Conservation (phyloP, 2,329 filamentous ascomycete species). For the Elsinoe fawcettii region DNA sequence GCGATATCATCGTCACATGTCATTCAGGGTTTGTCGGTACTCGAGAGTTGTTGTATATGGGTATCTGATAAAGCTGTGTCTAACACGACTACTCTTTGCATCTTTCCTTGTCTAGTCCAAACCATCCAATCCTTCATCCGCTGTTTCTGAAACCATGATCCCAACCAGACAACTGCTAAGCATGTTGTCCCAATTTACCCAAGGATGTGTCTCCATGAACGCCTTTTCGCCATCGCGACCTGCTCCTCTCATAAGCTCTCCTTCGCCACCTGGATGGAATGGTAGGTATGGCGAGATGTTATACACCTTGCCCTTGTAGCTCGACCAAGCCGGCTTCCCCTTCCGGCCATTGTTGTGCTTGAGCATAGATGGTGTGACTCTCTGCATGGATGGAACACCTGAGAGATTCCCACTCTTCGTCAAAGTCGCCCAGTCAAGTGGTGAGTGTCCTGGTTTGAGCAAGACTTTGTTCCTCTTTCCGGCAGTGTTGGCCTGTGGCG, state of each 20-base stretch:
- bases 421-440: conserved; percentile 89
- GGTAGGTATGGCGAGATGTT: conserved; percentile 84
- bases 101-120: conserved; percentile 46
- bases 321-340: conserved; percentile 84
- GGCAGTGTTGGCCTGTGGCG: conserved; percentile 30
- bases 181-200: conserved; percentile 64
- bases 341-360: conserved; percentile 72
- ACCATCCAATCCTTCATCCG: conserved; percentile 44
- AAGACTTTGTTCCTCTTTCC: conserved; percentile 57
- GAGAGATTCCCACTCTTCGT: conserved; percentile 52
- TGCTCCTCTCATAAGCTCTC: conserved; percentile 68
- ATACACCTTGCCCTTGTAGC: conserved; percentile 82
- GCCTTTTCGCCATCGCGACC: conserved; percentile 62
- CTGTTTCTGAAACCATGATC: conserved; percentile 51
- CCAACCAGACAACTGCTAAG: conserved; percentile 54
- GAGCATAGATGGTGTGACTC: conserved; percentile 76
- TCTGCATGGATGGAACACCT: conserved; percentile 49
- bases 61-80: neutral
- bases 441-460: conserved; percentile 83
- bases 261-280: conserved; percentile 82
- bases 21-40: neutral
- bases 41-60: neutral
- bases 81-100: neutral
- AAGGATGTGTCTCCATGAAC: conserved; percentile 58
- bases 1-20: neutral